Evolutionary conservation across 257 asterid species (phyloP).

Genomic region (Fraxinus pennsylvanica): DNA sequence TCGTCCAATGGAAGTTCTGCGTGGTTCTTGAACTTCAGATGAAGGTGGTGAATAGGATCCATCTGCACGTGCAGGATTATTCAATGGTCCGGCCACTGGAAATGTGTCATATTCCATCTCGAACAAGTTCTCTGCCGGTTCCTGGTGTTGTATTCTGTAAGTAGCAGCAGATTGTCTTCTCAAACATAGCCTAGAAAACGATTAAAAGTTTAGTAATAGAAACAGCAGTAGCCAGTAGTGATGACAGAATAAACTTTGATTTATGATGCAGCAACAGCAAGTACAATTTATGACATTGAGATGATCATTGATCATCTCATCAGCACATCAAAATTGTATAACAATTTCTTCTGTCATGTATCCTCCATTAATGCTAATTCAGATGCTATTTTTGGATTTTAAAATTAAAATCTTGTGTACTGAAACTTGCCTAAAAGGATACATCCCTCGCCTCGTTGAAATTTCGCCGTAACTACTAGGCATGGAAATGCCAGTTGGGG

Average conservation of each 20-base stretch:
- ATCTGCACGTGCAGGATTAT: constrained; percentile 18
- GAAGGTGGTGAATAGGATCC: neutral
- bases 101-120: constrained; percentile 52
- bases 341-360: neutral
- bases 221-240: neutral
- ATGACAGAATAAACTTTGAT: neutral
- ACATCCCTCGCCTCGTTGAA: neutral
- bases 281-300: neutral
- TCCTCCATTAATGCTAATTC: neutral
- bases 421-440: neutral
- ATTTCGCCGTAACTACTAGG: no score
- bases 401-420: neutral
- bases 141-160: constrained; percentile 40
- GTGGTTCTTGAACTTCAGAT: constrained; percentile 33
- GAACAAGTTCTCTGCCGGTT: constrained; percentile 45
- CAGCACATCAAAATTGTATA: neutral
- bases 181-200: constrained; percentile 54
- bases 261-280: neutral
- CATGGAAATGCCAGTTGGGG: neutral
- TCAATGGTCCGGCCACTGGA: constrained; percentile 25
- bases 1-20: constrained; percentile 57
- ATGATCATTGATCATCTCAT: no score
- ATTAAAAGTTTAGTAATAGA: neutral
- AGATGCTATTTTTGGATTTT: neutral
- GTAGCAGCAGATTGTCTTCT: constrained; percentile 51